These are phyloP conservation scores for Colletotrichum orchidophilum DNA, from an alignment of 2,329 filamentous ascomycete genomes.

Conservation along the genomic window DNA sequence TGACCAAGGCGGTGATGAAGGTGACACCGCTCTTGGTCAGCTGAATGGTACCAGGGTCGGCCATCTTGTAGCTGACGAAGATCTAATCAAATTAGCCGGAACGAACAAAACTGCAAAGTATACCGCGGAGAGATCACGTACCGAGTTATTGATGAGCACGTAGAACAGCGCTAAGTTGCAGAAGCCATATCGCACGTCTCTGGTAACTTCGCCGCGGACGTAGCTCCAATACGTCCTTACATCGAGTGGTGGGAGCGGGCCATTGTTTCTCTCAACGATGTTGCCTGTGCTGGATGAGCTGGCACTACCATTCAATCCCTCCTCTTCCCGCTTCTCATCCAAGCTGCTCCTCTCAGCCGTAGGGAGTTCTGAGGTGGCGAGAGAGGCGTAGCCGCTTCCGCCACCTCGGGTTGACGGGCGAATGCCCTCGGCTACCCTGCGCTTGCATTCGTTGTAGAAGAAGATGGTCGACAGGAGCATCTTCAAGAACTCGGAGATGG, in stretches of 20 bases:
- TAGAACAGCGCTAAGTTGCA: conserved; percentile 44
- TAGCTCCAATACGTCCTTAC: conserved; percentile 35
- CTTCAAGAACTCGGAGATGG: conserved; percentile 45
- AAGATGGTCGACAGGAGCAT: conserved; percentile 42
- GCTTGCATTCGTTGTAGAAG: conserved; percentile 41
- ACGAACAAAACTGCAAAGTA: neutral
- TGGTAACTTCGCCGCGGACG: conserved; percentile 39
- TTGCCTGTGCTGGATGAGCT: conserved; percentile 19
- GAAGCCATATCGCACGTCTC: conserved; percentile 43
- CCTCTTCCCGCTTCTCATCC: conserved; percentile 36
- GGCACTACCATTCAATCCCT: conserved; percentile 27
- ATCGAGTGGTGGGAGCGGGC: conserved; percentile 21
- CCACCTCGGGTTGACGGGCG: conserved; percentile 34
- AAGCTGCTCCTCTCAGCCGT: conserved; percentile 32
- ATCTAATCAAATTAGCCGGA: conserved; percentile 37
- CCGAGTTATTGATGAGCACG: conserved; percentile 46
- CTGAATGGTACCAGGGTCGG: conserved; percentile 45
- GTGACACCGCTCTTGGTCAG: conserved; percentile 44
- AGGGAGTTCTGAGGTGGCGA: conserved; percentile 31
- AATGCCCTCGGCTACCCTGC: conserved; percentile 32
- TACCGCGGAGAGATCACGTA: conserved; percentile 14
- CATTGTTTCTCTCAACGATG: conserved; percentile 18
- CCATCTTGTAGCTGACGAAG: conserved; percentile 43
- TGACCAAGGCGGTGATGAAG: conserved; percentile 43
- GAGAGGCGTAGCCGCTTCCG: conserved; percentile 30